Percentiles rank a stretch among this genome's conserved stretches.
These are phyloP conservation scores for Umbelopsis sp. DNA, from an alignment of 192 early-diverging fungal species.

Conservation along the genomic window DNA sequence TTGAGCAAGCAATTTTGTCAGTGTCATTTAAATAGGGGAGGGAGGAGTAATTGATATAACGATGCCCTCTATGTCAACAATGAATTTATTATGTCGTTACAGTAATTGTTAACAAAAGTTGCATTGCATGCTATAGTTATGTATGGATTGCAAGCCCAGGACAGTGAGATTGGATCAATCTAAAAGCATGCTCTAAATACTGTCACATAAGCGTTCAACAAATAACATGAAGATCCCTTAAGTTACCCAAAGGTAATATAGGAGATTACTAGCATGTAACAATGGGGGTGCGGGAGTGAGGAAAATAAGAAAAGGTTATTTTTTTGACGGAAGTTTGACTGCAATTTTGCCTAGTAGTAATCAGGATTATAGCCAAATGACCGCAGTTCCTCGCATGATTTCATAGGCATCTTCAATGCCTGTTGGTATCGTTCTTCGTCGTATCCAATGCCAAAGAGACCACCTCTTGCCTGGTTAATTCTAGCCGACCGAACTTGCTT, in stretches of 20 bases:
- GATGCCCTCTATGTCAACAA: no score
- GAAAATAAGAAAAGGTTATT: not conserved
- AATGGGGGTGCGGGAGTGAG: not conserved
- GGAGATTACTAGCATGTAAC: not conserved
- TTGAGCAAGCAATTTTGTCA: no score
- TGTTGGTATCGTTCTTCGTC: conserved; percentile 65
- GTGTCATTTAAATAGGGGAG: no score
- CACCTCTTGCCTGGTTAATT: conserved; percentile 64
- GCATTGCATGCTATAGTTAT: not conserved
- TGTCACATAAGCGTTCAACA: not conserved
- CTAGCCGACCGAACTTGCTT: conserved; percentile 53
- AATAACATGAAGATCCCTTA: not conserved
- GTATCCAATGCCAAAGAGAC: conserved; percentile 57
- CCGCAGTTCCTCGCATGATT: conserved; percentile 73
- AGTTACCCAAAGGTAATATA: not conserved
- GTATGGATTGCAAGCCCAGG: no score
- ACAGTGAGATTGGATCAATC: no score
- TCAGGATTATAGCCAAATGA: conserved; percentile 38
- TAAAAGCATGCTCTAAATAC: not conserved
- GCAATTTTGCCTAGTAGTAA: conserved; percentile 10
- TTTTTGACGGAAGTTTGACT: not conserved
- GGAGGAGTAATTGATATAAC: no score
- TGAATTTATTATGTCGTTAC: no score
- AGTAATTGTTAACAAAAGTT: not conserved
- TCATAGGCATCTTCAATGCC: conserved; percentile 64